Evolutionary conservation across 345 rosid species (phyloP).

Genomic region (Brassica carinata): DNA sequence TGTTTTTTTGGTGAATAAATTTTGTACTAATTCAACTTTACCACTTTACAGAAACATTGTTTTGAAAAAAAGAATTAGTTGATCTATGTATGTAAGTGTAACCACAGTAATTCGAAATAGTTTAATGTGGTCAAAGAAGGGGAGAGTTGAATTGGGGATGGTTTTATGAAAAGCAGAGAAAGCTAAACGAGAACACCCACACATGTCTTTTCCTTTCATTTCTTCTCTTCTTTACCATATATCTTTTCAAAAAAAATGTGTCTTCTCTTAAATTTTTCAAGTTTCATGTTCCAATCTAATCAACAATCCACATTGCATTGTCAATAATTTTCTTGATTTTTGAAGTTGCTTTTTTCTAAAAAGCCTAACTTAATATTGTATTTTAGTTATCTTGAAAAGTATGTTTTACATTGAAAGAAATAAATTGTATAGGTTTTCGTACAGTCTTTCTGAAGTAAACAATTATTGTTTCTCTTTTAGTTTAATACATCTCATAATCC

Average conservation of each 20-base stretch:
- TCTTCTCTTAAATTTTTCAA: not conserved
- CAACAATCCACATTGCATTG: slow-evolving; percentile 8
- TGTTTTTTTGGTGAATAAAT: not conserved
- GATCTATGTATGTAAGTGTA: not conserved
- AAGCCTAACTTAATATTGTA: not conserved
- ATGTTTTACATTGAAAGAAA: not conserved
- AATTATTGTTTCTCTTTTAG: not conserved
- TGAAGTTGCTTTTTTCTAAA: not conserved
- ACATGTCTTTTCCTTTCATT: not conserved
- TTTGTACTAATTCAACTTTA: slow-evolving; percentile 5
- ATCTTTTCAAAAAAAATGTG: slow-evolving; percentile 14
- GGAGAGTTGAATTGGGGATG: slow-evolving; percentile 29
- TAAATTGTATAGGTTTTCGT: not conserved
- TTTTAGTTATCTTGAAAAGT: slow-evolving; percentile 11
- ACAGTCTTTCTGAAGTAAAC: not conserved
- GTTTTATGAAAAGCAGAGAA: slow-evolving; percentile 37
- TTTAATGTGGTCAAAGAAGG: slow-evolving; percentile 32
- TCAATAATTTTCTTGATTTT: not conserved
- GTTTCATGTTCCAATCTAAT: not conserved
- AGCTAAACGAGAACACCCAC: not conserved
- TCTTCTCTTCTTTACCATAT: slow-evolving; percentile 14
- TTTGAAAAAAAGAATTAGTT: not conserved
- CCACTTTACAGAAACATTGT: not conserved
- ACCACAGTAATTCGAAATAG: slow-evolving; percentile 9
- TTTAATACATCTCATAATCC: slow-evolving; percentile 3